A percentile compares a stretch with the other conserved stretches of the same genome.
phyloP scores from a whole-genome alignment of 345 rosid genomes.

The Alliaria petiolata region DNA sequence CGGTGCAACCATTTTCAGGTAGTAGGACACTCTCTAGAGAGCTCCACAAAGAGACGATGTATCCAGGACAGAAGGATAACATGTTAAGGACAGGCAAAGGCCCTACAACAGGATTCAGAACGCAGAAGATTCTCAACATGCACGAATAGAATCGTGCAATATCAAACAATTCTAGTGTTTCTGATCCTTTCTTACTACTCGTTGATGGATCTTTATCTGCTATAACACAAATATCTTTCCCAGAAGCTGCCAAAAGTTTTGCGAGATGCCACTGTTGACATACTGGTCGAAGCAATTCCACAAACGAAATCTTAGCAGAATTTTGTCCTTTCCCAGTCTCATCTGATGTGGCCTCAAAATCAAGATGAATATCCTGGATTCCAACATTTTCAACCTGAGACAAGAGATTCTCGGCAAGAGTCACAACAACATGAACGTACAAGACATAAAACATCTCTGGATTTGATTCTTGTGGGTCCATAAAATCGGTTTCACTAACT shows the following conservation, averaged over 20 bases:
- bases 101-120: conserved; percentile 58
- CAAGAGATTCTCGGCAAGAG: conserved; percentile 67
- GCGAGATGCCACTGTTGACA: conserved; percentile 92
- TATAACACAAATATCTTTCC: conserved; percentile 31
- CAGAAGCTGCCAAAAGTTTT: conserved; percentile 58
- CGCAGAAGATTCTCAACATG: conserved; percentile 71
- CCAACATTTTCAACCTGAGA: conserved; percentile 48
- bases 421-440: conserved; percentile 56
- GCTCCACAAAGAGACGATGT: conserved; percentile 61
- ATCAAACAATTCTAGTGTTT: conserved; percentile 58
- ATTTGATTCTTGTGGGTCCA: conserved; percentile 45
- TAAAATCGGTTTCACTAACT: conserved; percentile 59
- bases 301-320: conserved; percentile 46
- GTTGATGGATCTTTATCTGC: conserved; percentile 26
- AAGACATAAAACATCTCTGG: conserved; percentile 49
- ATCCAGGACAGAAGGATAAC: conserved; percentile 89
- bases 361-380: conserved; percentile 39
- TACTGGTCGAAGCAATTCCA: conserved; percentile 66
- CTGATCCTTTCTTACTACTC: conserved; percentile 28
- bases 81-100: conserved; percentile 82
- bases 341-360: conserved; percentile 40
- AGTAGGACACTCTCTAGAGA: conserved; percentile 55
- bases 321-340: conserved; percentile 28
- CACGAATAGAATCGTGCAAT: conserved; percentile 74
- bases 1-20: conserved; percentile 24